Percentiles rank a stretch among this genome's conserved stretches.
phyloP scores from a whole-genome alignment of 352 stramenopile species.

The Phytophthora cactorum region DNA sequence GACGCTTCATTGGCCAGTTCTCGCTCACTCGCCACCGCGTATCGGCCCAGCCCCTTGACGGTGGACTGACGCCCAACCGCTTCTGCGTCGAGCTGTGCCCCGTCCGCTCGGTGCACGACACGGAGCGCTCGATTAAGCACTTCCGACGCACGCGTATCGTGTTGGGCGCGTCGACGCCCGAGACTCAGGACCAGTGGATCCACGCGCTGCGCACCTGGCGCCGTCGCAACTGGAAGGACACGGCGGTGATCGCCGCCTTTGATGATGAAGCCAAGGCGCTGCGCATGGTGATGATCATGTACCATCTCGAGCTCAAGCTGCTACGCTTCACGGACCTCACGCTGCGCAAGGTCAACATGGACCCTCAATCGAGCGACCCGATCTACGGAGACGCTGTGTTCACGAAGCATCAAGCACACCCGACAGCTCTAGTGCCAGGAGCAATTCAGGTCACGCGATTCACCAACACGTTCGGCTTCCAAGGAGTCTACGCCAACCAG shows the following conservation, averaged over 20 bases:
- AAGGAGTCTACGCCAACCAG: conserved; percentile 37
- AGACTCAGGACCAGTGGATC: conserved; percentile 66
- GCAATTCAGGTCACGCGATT: conserved; percentile 43
- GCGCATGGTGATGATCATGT: conserved; percentile 72
- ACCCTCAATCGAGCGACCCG: conserved; percentile 15
- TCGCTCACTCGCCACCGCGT: conserved; percentile 79
- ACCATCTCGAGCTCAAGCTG: conserved; percentile 70
- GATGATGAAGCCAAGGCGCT: conserved; percentile 74
- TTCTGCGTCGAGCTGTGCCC: conserved; percentile 77
- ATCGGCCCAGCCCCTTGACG: conserved; percentile 48
- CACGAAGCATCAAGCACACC: conserved; percentile 28
- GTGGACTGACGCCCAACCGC: conserved; percentile 56
- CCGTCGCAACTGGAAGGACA: conserved; percentile 79
- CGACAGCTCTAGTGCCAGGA: conserved; percentile 19
- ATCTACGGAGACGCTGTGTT: conserved; percentile 10
- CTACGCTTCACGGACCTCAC: conserved; percentile 50
- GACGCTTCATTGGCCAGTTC: conserved; percentile 73
- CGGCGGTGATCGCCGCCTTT: conserved; percentile 58
- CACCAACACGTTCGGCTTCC: conserved; percentile 35
- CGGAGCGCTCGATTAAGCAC: conserved; percentile 69
- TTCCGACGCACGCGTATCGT: conserved; percentile 63
- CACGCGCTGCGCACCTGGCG: conserved; percentile 76
- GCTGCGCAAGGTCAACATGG: conserved; percentile 53
- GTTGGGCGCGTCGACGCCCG: conserved; percentile 59
- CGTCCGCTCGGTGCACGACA: conserved; percentile 80